Evolutionary conservation across 192 early-diverging fungal species (phyloP).

Genomic region (Paraglomus brasilianum): DNA sequence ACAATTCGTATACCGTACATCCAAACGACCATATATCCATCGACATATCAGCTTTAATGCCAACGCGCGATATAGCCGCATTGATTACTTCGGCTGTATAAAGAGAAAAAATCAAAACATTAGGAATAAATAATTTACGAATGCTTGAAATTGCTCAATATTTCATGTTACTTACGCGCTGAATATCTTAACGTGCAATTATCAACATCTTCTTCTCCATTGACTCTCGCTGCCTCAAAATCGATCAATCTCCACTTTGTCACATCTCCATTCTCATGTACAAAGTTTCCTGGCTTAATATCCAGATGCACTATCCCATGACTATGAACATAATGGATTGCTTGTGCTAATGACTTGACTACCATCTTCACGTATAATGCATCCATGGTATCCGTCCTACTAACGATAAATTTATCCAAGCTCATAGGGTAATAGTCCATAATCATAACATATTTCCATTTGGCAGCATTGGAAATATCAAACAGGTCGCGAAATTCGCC

Average conservation of each 20-base stretch:
- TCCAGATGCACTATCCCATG: slow-evolving; percentile 15
- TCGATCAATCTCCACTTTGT: slow-evolving; percentile 51
- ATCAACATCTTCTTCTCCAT: slow-evolving; percentile 49
- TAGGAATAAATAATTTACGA: not conserved
- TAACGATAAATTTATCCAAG: not conserved
- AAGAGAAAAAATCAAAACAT: not conserved
- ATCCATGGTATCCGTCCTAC: not conserved
- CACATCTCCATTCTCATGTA: not conserved
- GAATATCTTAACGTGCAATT: slow-evolving; percentile 50
- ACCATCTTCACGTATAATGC: not conserved
- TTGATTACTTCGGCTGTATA: not conserved
- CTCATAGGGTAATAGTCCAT: not conserved
- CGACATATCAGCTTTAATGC: slow-evolving; percentile 27
- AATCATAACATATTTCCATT: not conserved
- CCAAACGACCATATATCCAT: slow-evolving; percentile 49
- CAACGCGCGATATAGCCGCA: not conserved
- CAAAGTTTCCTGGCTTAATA: slow-evolving; percentile 23
- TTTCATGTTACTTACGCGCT: slow-evolving; percentile 32
- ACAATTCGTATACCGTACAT: slow-evolving; percentile 39
- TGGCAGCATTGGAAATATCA: not conserved
- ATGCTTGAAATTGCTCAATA: not conserved
- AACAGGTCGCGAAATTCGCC: not conserved
- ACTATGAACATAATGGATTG: slow-evolving; percentile 16
- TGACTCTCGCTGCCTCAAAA: slow-evolving; percentile 52
- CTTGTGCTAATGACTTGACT: slow-evolving; percentile 7